phyloP scores from a whole-genome alignment of 352 stramenopile species.

The Globisporangium paddicum region DNA sequence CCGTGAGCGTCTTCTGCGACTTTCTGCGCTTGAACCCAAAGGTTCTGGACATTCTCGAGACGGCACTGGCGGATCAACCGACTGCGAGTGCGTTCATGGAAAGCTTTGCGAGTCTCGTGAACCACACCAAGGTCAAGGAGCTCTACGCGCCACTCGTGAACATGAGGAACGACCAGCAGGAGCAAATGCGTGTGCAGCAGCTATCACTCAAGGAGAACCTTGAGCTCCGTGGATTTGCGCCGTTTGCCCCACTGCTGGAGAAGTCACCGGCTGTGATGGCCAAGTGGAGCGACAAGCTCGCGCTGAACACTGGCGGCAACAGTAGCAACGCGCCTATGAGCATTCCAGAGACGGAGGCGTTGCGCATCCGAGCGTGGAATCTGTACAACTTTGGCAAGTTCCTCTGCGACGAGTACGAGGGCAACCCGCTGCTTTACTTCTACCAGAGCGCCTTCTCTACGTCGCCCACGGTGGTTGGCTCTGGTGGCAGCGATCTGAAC shows the following conservation, averaged over 20 bases:
- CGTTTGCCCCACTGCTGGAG: slow-evolving; percentile 31
- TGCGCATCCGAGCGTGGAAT: slow-evolving; percentile 58
- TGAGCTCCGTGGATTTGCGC: slow-evolving; percentile 64
- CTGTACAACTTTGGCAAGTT: slow-evolving; percentile 52
- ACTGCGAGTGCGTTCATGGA: slow-evolving; percentile 35
- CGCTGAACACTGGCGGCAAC: not conserved
- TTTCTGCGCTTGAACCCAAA: slow-evolving; percentile 49
- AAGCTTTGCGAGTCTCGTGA: slow-evolving; percentile 47
- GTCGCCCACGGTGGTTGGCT: slow-evolving; percentile 16
- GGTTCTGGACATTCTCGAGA: slow-evolving; percentile 40
- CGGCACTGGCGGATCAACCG: slow-evolving; percentile 18
- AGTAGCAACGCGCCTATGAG: slow-evolving; percentile 11
- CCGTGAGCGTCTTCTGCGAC: slow-evolving; percentile 64
- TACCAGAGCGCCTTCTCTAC: slow-evolving; percentile 36
- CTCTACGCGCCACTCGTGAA: slow-evolving; percentile 30
- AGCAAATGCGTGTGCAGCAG: slow-evolving; percentile 29
- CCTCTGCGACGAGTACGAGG: slow-evolving; percentile 55
- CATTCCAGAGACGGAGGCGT: slow-evolving; percentile 38
- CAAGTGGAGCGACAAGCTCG: slow-evolving; percentile 25
- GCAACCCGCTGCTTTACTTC: slow-evolving; percentile 51
- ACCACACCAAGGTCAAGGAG: slow-evolving; percentile 39
- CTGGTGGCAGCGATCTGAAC: not conserved
- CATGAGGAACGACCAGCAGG: slow-evolving; percentile 16
- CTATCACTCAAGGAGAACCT: slow-evolving; percentile 67
- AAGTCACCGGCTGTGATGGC: not conserved